phyloP scores from a whole-genome alignment of 192 early-diverging fungal species.

The Coemansia sp. region DNA sequence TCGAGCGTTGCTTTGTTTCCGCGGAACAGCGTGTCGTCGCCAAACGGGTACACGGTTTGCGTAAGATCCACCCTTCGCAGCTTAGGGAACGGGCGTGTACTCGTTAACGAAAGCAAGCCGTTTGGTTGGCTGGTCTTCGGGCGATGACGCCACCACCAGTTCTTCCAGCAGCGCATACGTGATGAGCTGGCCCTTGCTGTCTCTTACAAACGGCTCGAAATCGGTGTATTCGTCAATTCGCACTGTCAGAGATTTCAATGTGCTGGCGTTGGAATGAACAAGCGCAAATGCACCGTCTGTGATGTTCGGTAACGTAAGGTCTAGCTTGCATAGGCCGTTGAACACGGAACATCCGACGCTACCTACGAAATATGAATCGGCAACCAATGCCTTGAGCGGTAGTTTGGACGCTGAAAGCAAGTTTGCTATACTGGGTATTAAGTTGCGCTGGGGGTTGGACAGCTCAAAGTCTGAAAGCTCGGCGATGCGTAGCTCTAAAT shows the following conservation, averaged over 20 bases:
- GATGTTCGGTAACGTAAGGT: neutral
- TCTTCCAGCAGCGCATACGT: neutral
- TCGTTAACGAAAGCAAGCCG: neutral
- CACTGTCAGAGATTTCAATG: neutral
- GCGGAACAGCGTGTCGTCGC: conserved; percentile 4
- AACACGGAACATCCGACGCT: neutral
- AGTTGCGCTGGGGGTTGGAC: neutral
- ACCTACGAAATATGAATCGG: neutral
- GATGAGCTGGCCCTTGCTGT: neutral
- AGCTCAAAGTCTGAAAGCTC: neutral
- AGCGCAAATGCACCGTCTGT: neutral
- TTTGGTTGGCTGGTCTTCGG: neutral
- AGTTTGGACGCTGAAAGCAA: neutral
- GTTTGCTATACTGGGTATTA: neutral
- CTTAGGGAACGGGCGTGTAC: neutral
- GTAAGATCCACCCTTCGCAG: neutral
- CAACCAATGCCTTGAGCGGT: neutral
- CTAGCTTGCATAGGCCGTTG: neutral
- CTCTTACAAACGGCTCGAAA: neutral
- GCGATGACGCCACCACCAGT: neutral
- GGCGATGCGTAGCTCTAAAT: neutral
- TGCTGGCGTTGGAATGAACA: neutral
- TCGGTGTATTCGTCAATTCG: neutral
- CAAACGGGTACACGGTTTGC: neutral
- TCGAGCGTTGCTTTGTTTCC: neutral